Evolutionary conservation across 805 yeast species (phyloP).

Genomic region (Myxozyma monticola): DNA sequence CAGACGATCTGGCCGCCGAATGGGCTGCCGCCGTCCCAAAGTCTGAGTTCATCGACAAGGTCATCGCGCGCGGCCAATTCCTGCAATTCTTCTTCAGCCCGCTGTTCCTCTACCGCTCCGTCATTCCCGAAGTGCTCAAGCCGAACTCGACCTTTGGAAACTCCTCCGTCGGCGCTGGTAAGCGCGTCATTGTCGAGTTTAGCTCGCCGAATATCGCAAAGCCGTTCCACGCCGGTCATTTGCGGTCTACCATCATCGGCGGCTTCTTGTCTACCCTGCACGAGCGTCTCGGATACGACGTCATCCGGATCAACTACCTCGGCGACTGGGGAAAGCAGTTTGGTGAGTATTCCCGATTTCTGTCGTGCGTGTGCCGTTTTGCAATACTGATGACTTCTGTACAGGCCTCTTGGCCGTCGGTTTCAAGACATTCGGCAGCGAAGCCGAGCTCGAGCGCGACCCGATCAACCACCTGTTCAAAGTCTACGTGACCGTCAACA

Average conservation of each 20-base stretch:
- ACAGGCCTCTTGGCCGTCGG: constrained; percentile 76
- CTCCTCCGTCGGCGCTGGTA: constrained; percentile 68
- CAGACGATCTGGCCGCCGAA: constrained; percentile 69
- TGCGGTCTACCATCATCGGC: constrained; percentile 96
- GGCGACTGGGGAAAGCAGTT: constrained; percentile 99
- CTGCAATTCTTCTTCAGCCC: constrained; percentile 84
- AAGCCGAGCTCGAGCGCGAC: constrained; percentile 64
- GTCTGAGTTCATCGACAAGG: constrained; percentile 66
- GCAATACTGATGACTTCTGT: too few relatives aligned
- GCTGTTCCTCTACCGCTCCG: constrained; percentile 62
- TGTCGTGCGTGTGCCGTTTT: background rate
- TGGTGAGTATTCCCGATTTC: constrained; percentile 48
- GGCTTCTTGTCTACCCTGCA: constrained; percentile 89
- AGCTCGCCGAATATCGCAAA: constrained; percentile 98
- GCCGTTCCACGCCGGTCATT: constrained; percentile 99
- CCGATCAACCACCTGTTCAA: constrained; percentile 95
- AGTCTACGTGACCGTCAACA: constrained; percentile 84
- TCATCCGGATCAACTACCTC: constrained; percentile 84
- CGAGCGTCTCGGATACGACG: constrained; percentile 91
- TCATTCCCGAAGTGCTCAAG: constrained; percentile 65
- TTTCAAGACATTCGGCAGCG: constrained; percentile 79
- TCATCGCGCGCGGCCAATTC: constrained; percentile 84
- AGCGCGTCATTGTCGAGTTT: constrained; percentile 79
- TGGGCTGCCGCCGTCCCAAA: constrained; percentile 78
- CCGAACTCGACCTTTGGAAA: constrained; percentile 62